Evolutionary conservation across 257 asterid species (phyloP).

Genomic region (Rehmannia glutinosa): DNA sequence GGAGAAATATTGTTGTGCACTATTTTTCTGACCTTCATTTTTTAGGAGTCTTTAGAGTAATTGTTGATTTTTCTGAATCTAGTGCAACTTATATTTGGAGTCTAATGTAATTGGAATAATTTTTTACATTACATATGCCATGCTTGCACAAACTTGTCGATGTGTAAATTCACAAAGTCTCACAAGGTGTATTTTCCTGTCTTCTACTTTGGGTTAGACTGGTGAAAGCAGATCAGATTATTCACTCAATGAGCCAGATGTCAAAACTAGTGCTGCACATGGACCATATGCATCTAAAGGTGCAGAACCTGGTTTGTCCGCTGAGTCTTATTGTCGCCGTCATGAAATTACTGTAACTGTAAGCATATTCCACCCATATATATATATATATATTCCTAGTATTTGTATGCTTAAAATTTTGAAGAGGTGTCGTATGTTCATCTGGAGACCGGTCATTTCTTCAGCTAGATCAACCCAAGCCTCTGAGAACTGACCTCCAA

Average conservation of each 20-base stretch:
- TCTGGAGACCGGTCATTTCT: too few species aligned
- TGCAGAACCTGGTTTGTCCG: slow-evolving; percentile 48
- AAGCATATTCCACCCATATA: slow-evolving; percentile 19
- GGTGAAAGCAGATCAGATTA: slow-evolving; percentile 30
- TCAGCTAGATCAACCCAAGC: too few species aligned
- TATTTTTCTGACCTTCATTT: not conserved
- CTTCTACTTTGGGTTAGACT: slow-evolving; percentile 33
- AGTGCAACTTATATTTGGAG: not conserved
- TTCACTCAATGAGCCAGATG: slow-evolving; percentile 28
- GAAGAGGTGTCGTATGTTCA: not conserved
- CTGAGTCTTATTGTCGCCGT: slow-evolving; percentile 55
- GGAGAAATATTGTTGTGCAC: not conserved
- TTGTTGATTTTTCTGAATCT: not conserved
- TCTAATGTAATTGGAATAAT: not conserved
- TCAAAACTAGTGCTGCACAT: slow-evolving; percentile 20
- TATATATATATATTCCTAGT: not conserved
- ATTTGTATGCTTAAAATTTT: slow-evolving; percentile 1
- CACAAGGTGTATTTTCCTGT: not conserved
- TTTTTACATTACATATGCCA: not conserved
- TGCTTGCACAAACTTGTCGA: slow-evolving; percentile 10
- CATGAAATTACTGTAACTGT: slow-evolving; percentile 82
- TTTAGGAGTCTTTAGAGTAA: not conserved
- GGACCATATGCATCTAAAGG: slow-evolving; percentile 37
- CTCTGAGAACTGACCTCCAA: too few species aligned
- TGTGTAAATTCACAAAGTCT: not conserved